Evolutionary conservation across 2,329 filamentous ascomycete species (phyloP).

Genomic region (Bipolaris gigantea): DNA sequence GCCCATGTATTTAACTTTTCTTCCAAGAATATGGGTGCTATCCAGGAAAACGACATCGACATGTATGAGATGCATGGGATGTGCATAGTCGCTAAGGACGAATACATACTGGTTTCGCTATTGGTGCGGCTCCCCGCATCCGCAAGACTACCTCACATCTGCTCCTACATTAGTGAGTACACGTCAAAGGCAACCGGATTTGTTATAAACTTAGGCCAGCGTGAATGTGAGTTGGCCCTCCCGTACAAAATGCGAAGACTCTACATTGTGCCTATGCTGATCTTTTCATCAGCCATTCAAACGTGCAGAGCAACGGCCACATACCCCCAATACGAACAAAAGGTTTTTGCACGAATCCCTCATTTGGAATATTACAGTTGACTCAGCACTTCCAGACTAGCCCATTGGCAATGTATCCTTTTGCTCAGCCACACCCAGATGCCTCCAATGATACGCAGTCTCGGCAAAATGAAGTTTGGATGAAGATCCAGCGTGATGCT

Average conservation of each 20-base stretch:
- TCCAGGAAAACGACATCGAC: no score
- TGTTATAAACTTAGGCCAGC: neutral
- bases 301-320: neutral
- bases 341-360: neutral
- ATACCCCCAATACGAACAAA: neutral
- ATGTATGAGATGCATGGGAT: no score
- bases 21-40: no score
- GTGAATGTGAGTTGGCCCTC: neutral
- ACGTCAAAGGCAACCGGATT: neutral
- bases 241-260: neutral
- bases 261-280: neutral
- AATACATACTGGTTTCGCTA: neutral
- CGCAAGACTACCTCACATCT: neutral
- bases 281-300: neutral
- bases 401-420: neutral
- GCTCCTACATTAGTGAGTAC: neutral
- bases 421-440: neutral
- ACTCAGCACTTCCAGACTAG: neutral
- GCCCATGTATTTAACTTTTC: no score
- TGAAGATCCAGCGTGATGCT: conserved; percentile 22
- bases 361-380: fast-evolving
- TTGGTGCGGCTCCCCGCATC: neutral
- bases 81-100: no score
- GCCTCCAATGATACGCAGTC: neutral
- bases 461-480: neutral